Evolutionary conservation across 441 rosid species (phyloP), one percentile per base, ranked within the genome.

Genomic region (Jatropha podagrica): DNA sequence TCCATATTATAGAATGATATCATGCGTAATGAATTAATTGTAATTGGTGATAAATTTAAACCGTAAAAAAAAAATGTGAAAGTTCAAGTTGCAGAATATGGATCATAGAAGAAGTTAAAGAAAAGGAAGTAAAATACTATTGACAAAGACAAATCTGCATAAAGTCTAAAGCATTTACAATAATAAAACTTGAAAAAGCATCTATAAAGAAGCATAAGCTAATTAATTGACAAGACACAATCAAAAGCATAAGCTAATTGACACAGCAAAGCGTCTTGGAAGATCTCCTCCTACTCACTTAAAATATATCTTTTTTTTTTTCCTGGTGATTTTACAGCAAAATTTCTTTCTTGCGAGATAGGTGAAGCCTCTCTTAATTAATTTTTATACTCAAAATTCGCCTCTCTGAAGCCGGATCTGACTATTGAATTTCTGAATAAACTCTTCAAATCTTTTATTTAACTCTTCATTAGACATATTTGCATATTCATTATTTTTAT

Each of bases 381-480:
- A 58, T 58, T 32, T 32, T 32, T 32, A 32, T 32, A 32, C 32
- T 32, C 32, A 32, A 32, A 32, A 32, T 32, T 32, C 74, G 20
- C 59, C 69, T 55, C 77, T 79, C 78, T 85, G 88, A 52, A 81
- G 86, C 81, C 85, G 86, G 64, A 89, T 86, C 65, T 92, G 88
- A 75, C 69, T 77, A 60, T 83, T 87, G 78, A 85, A 87, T 65
- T 80, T 78, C 72, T 77, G 79, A 79, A 92, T 92, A 54, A 92
- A 92, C 71, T 91, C 94, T 81, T 92, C 95, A n/a, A 89, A 92
- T 77, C 94, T 85, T 80, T 80, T 83, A 74, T 89, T 91, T 73
- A 92, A 63, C 46, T 92, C 97, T 60, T 91, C 96, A 41, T 87
- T 80, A 0, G 97, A 84, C 97, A 92, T 75, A 42, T 73, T 81